phyloP scores from a whole-genome alignment of 768 basidiomycete species.

The Tulasnella sp. region DNA sequence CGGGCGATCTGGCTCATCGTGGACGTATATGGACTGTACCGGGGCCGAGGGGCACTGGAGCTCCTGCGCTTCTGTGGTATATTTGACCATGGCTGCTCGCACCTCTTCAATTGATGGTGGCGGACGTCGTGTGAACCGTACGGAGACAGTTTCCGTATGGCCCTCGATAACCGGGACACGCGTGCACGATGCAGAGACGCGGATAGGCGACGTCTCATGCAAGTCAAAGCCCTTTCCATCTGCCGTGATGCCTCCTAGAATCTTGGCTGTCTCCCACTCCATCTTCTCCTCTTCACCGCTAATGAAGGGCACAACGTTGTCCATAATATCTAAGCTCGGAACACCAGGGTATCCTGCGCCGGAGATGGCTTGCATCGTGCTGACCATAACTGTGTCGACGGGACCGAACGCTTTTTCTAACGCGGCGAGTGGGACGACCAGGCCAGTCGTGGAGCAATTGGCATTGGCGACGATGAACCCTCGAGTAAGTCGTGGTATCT shows the following conservation, averaged over 20 bases:
- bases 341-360: slow-evolving; percentile 98
- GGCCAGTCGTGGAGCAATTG: slow-evolving; percentile 93
- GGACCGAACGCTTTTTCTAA: slow-evolving; percentile 88
- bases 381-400: slow-evolving; percentile 82
- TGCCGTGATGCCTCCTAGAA: slow-evolving; percentile 68
- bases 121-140: slow-evolving; percentile 68
- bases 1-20: slow-evolving; percentile 84
- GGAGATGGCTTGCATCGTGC: slow-evolving; percentile 95
- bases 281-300: slow-evolving; percentile 94
- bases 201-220: slow-evolving; percentile 69
- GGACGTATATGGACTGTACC: slow-evolving; percentile 72
- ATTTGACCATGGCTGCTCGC: slow-evolving; percentile 63
- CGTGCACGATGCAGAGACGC: slow-evolving; percentile 85
- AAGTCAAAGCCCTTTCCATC: slow-evolving; percentile 64
- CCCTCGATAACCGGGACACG: slow-evolving; percentile 95
- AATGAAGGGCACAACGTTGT: slow-evolving; percentile 94
- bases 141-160: slow-evolving; percentile 81
- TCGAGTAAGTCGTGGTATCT: slow-evolving; percentile 51
- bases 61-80: slow-evolving; percentile 62
- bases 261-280: slow-evolving; percentile 98
- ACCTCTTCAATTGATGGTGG: slow-evolving; percentile 83
- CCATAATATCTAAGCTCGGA: slow-evolving; percentile 76
- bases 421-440: slow-evolving; percentile 82
- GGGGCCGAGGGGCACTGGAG: slow-evolving; percentile 80
- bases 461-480: slow-evolving; percentile 98